These are phyloP conservation scores for Aspergillus sergii DNA, from an alignment of 2,329 filamentous ascomycete species.

Conservation along the genomic window DNA sequence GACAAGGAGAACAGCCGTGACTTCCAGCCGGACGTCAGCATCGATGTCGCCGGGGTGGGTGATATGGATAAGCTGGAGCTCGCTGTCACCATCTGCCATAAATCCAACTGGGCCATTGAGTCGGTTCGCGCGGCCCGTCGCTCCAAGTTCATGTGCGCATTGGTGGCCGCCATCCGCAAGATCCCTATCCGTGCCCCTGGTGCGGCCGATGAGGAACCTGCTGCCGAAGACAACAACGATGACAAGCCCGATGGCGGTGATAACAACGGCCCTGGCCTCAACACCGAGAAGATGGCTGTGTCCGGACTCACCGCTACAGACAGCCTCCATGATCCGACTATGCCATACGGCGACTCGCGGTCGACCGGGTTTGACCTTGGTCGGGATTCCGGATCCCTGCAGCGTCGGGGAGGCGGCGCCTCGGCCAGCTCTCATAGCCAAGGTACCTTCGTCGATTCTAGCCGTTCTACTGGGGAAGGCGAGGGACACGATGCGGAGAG, in stretches of 20 bases:
- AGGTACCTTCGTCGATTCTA: conserved; percentile 37
- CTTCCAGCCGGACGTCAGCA: conserved; percentile 80
- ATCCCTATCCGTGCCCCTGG: conserved; percentile 84
- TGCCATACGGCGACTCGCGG: conserved; percentile 16
- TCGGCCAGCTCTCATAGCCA: conserved; percentile 32
- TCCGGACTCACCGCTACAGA: not conserved
- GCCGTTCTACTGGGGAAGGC: conserved; percentile 32
- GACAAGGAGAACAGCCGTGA: conserved; percentile 85
- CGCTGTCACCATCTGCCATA: conserved; percentile 83
- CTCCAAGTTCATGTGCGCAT: conserved; percentile 95
- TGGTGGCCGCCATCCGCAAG: conserved; percentile 81
- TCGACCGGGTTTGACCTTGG: conserved; percentile 36
- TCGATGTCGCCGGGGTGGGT: conserved; percentile 76
- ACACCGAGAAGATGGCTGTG: conserved; percentile 13
- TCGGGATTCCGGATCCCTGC: conserved; percentile 28
- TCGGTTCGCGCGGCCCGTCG: conserved; percentile 76
- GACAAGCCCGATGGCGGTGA: conserved; percentile 41
- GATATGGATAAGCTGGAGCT: conserved; percentile 88
- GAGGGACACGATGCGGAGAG: conserved; percentile 30
- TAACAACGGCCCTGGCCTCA: conserved; percentile 5
- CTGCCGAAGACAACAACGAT: conserved; percentile 65
- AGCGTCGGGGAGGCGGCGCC: conserved; percentile 31
- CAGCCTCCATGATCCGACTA: conserved; percentile 11
- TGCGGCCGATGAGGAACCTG: conserved; percentile 56
- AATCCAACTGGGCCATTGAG: conserved; percentile 91